Evolutionary conservation across 148 eudicot species (phyloP).

Genomic region (Rheum nobile): DNA sequence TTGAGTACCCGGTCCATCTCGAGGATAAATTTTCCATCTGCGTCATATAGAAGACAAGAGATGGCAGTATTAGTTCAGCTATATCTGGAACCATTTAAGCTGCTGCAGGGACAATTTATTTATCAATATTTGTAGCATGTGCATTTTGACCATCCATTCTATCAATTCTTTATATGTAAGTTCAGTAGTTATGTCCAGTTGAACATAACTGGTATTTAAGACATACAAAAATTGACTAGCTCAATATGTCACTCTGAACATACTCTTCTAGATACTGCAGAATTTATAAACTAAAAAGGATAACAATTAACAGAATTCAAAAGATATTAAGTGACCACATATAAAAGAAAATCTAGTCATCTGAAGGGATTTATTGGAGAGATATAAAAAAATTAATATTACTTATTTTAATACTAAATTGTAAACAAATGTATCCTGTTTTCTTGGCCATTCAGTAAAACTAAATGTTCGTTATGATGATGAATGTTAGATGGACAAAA

Average conservation of each 20-base stretch:
- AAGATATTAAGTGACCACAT: no score
- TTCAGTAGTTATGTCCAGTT: background rate
- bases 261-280: no score
- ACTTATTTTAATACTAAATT: background rate
- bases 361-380: background rate
- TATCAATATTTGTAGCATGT: background rate
- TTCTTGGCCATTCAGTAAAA: background rate
- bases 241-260: background rate
- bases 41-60: background rate
- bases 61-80: background rate
- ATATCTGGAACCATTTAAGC: background rate
- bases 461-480: background rate
- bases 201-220: background rate
- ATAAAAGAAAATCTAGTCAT: background rate
- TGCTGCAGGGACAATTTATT: background rate
- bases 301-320: background rate
- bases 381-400: background rate
- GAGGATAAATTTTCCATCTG: constrained; percentile 77
- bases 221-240: background rate
- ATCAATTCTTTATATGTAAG: background rate
- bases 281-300: no score
- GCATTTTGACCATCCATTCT: background rate
- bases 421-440: background rate
- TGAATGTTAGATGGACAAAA: background rate
- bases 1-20: constrained; percentile 85